Conservation (phyloP, 2,329 filamentous ascomycete genomes). For the Stachybotrys chartarum region DNA sequence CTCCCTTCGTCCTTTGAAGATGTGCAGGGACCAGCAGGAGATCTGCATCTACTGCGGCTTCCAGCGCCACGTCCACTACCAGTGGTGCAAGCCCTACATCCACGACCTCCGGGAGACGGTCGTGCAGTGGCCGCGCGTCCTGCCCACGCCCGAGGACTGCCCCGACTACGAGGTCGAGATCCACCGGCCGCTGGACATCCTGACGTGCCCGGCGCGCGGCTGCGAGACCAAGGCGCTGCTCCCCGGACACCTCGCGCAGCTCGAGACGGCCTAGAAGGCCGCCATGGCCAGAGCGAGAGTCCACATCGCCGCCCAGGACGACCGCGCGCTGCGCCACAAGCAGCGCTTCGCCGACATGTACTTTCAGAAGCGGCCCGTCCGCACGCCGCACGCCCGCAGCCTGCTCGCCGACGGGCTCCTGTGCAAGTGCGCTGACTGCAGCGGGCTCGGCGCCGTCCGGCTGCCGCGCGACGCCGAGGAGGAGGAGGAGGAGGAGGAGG, state of each 20-base stretch:
- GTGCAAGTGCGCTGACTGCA: neutral
- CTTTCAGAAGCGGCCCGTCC: neutral
- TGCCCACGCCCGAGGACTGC: constrained; percentile 1
- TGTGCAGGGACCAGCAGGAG: constrained; percentile 1
- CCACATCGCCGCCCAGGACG: neutral
- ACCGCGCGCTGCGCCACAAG: neutral
- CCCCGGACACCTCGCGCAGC: neutral
- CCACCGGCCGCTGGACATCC: neutral
- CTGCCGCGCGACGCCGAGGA: too few species aligned
- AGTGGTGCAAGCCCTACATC: neutral
- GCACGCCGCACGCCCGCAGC: neutral
- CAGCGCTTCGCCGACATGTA: neutral
- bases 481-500: neutral
- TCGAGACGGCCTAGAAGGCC: neutral
- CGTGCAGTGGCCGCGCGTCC: neutral
- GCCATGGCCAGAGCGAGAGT: neutral
- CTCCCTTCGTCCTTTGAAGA: neutral
- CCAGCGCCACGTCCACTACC: neutral
- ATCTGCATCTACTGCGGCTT: neutral
- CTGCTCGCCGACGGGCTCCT: neutral
- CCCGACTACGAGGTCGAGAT: neutral
- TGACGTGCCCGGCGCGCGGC: neutral
- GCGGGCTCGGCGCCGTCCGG: neutral
- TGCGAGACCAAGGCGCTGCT: neutral
- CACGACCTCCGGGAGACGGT: neutral